Base-by-base conservation (phyloP, 225 moss, liverwort and hornwort species). In the Polytrichum commune region DNA sequence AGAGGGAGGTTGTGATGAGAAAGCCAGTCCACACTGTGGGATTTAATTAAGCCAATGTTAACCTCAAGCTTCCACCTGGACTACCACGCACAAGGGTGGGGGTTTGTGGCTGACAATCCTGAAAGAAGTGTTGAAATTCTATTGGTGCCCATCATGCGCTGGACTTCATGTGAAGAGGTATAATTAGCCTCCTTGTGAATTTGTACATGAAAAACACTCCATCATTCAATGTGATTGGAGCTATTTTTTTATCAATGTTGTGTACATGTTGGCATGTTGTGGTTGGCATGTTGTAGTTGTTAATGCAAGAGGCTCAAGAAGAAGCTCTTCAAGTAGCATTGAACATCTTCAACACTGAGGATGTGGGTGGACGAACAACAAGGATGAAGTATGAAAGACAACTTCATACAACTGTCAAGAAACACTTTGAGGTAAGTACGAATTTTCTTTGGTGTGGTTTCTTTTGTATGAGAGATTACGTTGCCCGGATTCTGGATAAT, bases 141-240 rank as follows among this genome's bases (percentile, higher is more conserved):
- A 19, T 75, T 88, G 53, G 78, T 78, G 26, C 93, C 93, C n/a
- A 77, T 93, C 33, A 89, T 93, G 91, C 75, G 76, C 63, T 85
- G n/a, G n/a, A n/a, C n/a, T n/a, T n/a, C n/a, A n/a, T n/a, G n/a
- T 32, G 93, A 91, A 76, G 93, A 93, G 87, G 93, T 87, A 77
- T 10, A 57, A 29, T 30, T 53, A 55, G 55, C 63, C 28, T 38
- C 38, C 3, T 38, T 38, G 38, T 38, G 38, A 38, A 38, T 38
- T 38, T 10, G 10, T 13, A 38, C 38, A 38, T 38, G 38, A 38
- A 10, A 3, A 38, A 13, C 38, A 38, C 13, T 13, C 38, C 38
- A 2, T 38, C 10, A 38, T 38, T 9, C 38, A 38, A 10, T 38
- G 38, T 38, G 38, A 38, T 38, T 38, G 10, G 38, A 38, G 10